Evolutionary conservation across 768 basidiomycete species (phyloP).

Genomic region (Lentinus brumalis): DNA sequence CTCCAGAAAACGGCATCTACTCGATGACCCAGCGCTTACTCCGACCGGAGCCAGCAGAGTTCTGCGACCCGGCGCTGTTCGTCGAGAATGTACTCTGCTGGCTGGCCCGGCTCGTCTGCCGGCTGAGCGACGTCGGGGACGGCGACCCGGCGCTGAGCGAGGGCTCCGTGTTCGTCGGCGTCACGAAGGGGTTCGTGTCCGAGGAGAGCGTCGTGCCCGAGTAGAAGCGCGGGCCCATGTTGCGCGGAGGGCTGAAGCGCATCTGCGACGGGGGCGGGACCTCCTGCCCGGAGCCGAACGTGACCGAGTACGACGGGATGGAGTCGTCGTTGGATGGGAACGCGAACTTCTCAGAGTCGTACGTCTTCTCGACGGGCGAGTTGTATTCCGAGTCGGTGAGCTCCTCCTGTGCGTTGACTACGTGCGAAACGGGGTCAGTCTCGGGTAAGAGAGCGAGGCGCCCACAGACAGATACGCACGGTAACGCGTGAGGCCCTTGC

Average conservation of each 20-base stretch:
- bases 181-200: slow-evolving; percentile 40
- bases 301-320: slow-evolving; percentile 55
- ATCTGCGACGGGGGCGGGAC: slow-evolving; percentile 41
- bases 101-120: slow-evolving; percentile 41
- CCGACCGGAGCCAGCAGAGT: slow-evolving; percentile 29
- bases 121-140: slow-evolving; percentile 23
- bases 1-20: slow-evolving; percentile 25
- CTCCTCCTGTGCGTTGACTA: slow-evolving; percentile 60
- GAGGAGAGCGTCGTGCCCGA: slow-evolving; percentile 19
- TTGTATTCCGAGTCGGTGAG: slow-evolving; percentile 40
- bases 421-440: not conserved
- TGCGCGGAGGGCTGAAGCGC: slow-evolving; percentile 34
- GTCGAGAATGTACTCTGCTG: slow-evolving; percentile 39
- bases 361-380: slow-evolving; percentile 41
- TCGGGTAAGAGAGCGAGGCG: slow-evolving; percentile 12
- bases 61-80: slow-evolving; percentile 30
- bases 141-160: not conserved
- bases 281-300: slow-evolving; percentile 35
- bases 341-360: slow-evolving; percentile 50
- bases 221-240: slow-evolving; percentile 52
- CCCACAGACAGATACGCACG: slow-evolving; percentile 43
- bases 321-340: slow-evolving; percentile 58
- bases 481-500: slow-evolving; percentile 68
- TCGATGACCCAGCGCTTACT: slow-evolving; percentile 57
- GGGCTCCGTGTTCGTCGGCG: slow-evolving; percentile 15